phyloP scores from a whole-genome alignment of 2,329 filamentous ascomycete species.

The Phaeosphaeria sp. region DNA sequence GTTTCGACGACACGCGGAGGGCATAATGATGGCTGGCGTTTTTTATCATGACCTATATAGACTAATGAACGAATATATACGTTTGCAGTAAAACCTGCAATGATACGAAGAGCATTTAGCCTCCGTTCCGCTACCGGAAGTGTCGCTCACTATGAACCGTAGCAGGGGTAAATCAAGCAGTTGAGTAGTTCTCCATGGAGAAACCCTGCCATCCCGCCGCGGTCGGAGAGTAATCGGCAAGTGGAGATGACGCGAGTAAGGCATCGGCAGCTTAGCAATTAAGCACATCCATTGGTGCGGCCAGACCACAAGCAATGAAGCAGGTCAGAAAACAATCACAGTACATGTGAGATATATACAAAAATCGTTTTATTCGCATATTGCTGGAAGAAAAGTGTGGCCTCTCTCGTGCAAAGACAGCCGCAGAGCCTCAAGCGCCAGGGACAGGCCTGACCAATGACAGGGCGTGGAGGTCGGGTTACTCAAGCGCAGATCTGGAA shows the following conservation, averaged over 20 bases:
- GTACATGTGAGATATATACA: background rate
- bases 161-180: no score
- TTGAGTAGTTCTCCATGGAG: background rate
- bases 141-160: background rate
- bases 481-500: constrained; percentile 14
- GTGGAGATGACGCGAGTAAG: constrained; percentile 4
- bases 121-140: background rate
- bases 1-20: constrained; percentile 1
- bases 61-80: background rate
- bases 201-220: background rate
- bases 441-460: constrained; percentile 21
- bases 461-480: constrained; percentile 16
- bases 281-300: background rate
- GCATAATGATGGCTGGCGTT: constrained; percentile 2
- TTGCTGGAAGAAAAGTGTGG: background rate
- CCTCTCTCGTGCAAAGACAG: background rate
- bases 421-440: background rate
- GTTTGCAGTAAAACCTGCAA: background rate
- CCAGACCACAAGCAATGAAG: background rate
- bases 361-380: background rate
- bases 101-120: background rate
- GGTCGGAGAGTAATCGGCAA: constrained; percentile 1
- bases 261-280: constrained; percentile 2
- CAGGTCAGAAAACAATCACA: background rate
- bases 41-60: background rate